phyloP scores from a whole-genome alignment of 345 rosid genomes.

The Hypericum perforatum region DNA sequence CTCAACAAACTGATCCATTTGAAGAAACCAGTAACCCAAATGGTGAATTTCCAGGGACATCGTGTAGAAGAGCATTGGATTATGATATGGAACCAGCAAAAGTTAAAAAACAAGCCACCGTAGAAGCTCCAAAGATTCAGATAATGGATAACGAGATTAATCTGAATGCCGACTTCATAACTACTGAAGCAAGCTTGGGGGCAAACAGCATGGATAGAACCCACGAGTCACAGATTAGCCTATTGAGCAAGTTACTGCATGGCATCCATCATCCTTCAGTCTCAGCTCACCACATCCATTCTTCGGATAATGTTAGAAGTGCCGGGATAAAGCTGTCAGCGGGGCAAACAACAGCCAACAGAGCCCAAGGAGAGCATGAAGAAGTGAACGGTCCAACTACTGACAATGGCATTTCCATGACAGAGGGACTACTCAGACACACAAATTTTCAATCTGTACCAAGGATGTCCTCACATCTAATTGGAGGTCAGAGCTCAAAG shows the following conservation, averaged over 20 bases:
- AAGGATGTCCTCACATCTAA: conserved; percentile 13
- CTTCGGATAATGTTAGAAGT: conserved; percentile 22
- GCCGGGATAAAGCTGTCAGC: conserved; percentile 7
- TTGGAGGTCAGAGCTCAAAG: conserved; percentile 35
- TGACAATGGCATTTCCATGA: neutral
- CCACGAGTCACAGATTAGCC: conserved; percentile 20
- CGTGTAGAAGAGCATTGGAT: conserved; percentile 46
- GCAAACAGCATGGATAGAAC: conserved; percentile 14
- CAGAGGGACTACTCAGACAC: conserved; percentile 20
- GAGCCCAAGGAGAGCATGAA: neutral
- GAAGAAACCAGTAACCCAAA: neutral
- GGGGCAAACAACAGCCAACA: conserved; percentile 8
- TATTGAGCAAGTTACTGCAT: conserved; percentile 17
- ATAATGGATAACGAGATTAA: conserved; percentile 10
- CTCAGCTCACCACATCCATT: conserved; percentile 11
- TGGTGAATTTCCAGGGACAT: conserved; percentile 8
- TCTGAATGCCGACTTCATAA: conserved; percentile 17
- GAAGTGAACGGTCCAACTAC: too few relatives aligned
- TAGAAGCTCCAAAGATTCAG: conserved; percentile 13
- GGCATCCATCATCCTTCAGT: conserved; percentile 27
- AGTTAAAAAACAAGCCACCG: conserved; percentile 14
- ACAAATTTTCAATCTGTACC: conserved; percentile 20
- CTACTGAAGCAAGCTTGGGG: conserved; percentile 14
- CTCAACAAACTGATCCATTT: neutral
- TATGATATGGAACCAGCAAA: conserved; percentile 41